These are phyloP conservation scores for Globisporangium viniferum DNA, from an alignment of 352 stramenopile species.

Conservation along the genomic window DNA sequence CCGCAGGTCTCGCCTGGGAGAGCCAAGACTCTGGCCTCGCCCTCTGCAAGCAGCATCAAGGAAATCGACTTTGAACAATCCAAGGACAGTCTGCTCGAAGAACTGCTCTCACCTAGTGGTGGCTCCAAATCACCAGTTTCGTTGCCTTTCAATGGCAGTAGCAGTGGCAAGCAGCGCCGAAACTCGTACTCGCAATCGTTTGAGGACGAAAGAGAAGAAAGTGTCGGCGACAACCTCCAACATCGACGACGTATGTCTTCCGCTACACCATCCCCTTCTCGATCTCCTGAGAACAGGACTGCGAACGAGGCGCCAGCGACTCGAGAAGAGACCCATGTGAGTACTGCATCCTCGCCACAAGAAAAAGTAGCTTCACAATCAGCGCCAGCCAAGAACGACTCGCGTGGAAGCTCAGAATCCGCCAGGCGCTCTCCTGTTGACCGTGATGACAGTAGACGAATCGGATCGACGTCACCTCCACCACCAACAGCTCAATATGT, in stretches of 20 bases:
- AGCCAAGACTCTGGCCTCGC: conserved; percentile 39
- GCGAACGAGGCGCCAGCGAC: not conserved
- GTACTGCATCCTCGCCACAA: not conserved
- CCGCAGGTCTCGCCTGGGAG: conserved; percentile 31
- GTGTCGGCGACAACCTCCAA: not conserved
- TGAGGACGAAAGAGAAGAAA: conserved; percentile 26
- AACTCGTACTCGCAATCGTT: conserved; percentile 53
- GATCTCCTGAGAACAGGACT: conserved; percentile 6
- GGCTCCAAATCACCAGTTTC: conserved; percentile 16
- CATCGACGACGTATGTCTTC: conserved; percentile 3
- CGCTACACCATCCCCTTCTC: conserved; percentile 7
- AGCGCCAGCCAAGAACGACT: not conserved
- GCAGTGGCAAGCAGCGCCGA: conserved; percentile 19
- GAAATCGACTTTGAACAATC: conserved; percentile 67
- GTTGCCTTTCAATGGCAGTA: not conserved
- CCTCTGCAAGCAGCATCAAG: conserved; percentile 37
- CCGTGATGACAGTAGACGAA: not conserved
- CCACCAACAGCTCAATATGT: not conserved
- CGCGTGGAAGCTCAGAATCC: not conserved
- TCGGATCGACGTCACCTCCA: not conserved
- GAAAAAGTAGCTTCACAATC: not conserved
- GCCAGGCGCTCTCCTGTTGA: not conserved
- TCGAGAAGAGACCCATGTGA: not conserved
- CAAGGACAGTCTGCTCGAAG: conserved; percentile 64
- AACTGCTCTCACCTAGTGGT: conserved; percentile 38